Evolutionary conservation across 495 filamentous ascomycete species (phyloP), one percentile per base, ranked within the genome.

Genomic region (Talaromyces adpressus): DNA sequence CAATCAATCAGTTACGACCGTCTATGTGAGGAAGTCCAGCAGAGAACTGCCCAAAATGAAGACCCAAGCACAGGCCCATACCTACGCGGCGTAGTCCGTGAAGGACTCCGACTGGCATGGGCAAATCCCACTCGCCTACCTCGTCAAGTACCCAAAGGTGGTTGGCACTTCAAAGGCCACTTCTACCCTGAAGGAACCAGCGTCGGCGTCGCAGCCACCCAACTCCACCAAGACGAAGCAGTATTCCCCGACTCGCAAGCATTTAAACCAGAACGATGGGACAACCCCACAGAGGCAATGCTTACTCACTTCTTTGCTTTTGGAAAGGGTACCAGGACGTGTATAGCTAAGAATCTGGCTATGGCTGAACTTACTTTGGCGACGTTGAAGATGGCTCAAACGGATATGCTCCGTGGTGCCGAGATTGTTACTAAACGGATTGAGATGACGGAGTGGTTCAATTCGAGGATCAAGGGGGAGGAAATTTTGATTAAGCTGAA

Each of bases 191-290:
- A 73, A 9, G 77, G 77, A 6, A 78, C 79, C 4, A 68, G 74
- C 34, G 78, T 85, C 4, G 79, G 78, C 16, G 68, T 73, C 18
- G 67, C 77, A 0, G 66, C 75, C 2, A 78, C 71, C 61, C 69
- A 71, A 30, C 67, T 84, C 1, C 82, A 85, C 68, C 69, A 75
- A 57, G 73, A 84, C 64, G 70, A 74, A 6, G 57, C 32, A 2
- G 65, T 78, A 2, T 85, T 82, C 63, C 77, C 76, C 1, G 63
- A 77, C 7, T 75, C 82, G 0, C 57, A 67, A 2, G 45, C 54
- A n/a, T 85, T 85, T 67, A 52, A 61, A 23, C 83, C 83, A 4
- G 83, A 84, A 47, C 69, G 83, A 29, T 85, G 83, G 83, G 70
- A 75, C 16, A 63, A 74, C 18, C 65, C 70, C 1, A 76, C 68